phyloP scores from a whole-genome alignment of 2,329 filamentous ascomycete species.

The Diaporthe eres region DNA sequence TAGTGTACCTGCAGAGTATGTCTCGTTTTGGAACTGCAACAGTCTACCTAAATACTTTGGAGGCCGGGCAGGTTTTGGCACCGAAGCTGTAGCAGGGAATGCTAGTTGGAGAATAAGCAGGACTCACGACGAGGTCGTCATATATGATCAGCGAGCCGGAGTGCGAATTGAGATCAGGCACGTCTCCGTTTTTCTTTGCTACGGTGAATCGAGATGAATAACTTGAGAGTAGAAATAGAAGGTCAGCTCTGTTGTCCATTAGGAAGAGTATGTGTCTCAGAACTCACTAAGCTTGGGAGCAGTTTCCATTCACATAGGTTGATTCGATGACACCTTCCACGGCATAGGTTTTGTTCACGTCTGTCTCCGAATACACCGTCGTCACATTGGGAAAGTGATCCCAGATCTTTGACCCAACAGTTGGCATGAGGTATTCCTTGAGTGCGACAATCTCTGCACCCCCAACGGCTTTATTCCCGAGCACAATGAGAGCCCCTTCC shows the following conservation, averaged over 20 bases:
- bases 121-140: slow-evolving; percentile 14
- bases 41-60: background rate
- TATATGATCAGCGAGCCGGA: slow-evolving; percentile 21
- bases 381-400: slow-evolving; percentile 20
- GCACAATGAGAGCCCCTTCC: slow-evolving; percentile 2
- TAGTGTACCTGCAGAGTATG: background rate
- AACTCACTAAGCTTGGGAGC: slow-evolving; percentile 6
- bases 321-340: slow-evolving; percentile 13
- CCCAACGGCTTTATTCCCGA: background rate
- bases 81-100: slow-evolving; percentile 13
- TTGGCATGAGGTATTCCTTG: slow-evolving; percentile 9
- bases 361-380: background rate
- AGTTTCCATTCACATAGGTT: slow-evolving; percentile 17
- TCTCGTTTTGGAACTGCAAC: background rate
- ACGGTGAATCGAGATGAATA: slow-evolving; percentile 29
- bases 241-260: background rate
- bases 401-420: slow-evolving; percentile 15
- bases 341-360: background rate
- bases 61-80: background rate
- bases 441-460: background rate
- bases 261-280: background rate
- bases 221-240: background rate
- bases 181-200: background rate
- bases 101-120: background rate
- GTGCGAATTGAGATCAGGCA: background rate